Evolutionary conservation across 2,329 filamentous ascomycete genomes (phyloP), one percentile per base, ranked within the genome.

Genomic region (Ophiostoma ips): DNA sequence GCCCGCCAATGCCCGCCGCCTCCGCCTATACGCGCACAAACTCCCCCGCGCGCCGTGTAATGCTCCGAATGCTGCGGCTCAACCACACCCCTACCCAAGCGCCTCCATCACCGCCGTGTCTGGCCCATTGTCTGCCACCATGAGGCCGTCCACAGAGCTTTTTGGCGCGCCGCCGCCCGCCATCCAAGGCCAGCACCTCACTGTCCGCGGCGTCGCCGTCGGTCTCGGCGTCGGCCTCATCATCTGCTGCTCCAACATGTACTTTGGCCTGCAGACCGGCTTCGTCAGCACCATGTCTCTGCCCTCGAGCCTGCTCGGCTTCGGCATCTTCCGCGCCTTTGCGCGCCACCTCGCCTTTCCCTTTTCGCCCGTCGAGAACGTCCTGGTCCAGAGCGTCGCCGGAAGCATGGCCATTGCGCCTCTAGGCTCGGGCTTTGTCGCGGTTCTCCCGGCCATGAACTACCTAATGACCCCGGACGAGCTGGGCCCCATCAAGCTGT

Each of bases 371-470:
- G 84, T 96, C 11, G 90, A 98, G 67, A 98, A 98, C 63, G 92
- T 98, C 4, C 73, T 98, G 19, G 85, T 98, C 11, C 92, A 98
- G 68, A 95, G 87, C 0, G 92, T 98, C 5, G 90, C 92, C 1
- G 90, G 92, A 11, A 86, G 86, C 15, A 94, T 96, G 65, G 92
- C 90, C 1, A 94, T 94, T 5, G 96, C 96, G 87, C 92, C 92
- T 0, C 69, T 98, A 11, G 90, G 90, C 1, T 94, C 90, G 59
- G 92, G 92, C 1, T 95, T 96, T 61, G 90, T 96, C 16, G 90
- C 90, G 5, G 89, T 96, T 70, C 82, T 96, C 53, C 92, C 92
- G 1, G 90, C 90, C 0, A 75, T 98, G 70, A 87, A 95, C 60
- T 95, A 86, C 58, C 69, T 98, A 46, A 66, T 98, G 48, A 80